Conservation (phyloP, 805 yeast species). For the Spathaspora girioi region DNA sequence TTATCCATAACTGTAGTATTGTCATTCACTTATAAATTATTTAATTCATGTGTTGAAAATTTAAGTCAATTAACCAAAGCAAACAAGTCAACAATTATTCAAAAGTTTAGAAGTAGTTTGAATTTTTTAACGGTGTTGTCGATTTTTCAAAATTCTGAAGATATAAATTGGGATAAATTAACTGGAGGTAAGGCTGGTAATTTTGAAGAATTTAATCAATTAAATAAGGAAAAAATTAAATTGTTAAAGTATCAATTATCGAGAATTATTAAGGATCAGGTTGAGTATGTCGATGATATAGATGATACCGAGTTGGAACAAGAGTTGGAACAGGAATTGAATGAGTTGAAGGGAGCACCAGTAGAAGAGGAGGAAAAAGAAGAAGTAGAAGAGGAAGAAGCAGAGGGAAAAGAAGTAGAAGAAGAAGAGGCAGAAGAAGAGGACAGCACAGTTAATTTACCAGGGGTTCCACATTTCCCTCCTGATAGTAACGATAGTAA, state of each 20-base stretch:
- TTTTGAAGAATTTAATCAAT: conserved; percentile 21
- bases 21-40: conserved; percentile 33
- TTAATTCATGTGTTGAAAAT: conserved; percentile 27
- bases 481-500: conserved; percentile 23
- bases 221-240: conserved; percentile 31
- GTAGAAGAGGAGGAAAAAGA: conserved; percentile 2
- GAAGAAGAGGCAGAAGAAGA: neutral
- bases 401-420: neutral
- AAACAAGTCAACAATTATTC: conserved; percentile 25
- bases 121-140: conserved; percentile 28
- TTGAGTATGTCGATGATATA: conserved; percentile 19
- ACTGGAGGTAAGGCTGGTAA: conserved; percentile 30
- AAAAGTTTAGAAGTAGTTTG: conserved; percentile 33
- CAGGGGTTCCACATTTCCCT: conserved; percentile 37
- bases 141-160: conserved; percentile 22
- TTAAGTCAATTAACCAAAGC: conserved; percentile 18
- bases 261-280: conserved; percentile 34
- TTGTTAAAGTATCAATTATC: conserved; percentile 36
- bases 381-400: neutral
- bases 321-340: conserved; percentile 21
- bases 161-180: conserved; percentile 29
- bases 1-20: conserved; percentile 33
- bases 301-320: conserved; percentile 26
- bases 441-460: conserved; percentile 16
- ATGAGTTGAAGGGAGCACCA: conserved; percentile 7